Evolutionary conservation across 352 stramenopile genomes (phyloP).

Genomic region (Globisporangium parvum): DNA sequence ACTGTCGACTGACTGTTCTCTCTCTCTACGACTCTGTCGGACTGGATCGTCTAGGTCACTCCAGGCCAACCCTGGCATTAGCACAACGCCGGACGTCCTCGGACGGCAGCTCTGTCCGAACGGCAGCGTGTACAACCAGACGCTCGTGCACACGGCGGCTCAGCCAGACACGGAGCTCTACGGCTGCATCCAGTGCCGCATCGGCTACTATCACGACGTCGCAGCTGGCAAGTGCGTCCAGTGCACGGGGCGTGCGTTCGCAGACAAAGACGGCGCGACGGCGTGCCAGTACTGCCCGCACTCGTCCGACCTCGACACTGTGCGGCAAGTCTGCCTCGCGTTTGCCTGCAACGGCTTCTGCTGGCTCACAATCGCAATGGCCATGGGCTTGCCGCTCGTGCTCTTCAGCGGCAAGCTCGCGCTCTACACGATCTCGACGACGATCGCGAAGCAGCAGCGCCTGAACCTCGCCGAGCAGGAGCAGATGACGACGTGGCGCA

Average conservation of each 20-base stretch:
- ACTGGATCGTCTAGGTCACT: constrained; percentile 35
- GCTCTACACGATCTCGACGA: constrained; percentile 34
- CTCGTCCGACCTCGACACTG: constrained; percentile 39
- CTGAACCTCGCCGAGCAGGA: constrained; percentile 55
- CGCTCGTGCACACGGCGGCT: constrained; percentile 10
- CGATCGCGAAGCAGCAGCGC: constrained; percentile 28
- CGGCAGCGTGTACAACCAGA: constrained; percentile 41
- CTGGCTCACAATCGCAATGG: constrained; percentile 58
- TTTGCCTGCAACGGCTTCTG: constrained; percentile 55
- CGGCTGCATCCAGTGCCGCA: constrained; percentile 58
- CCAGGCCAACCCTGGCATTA: constrained; percentile 44
- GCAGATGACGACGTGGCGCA: constrained; percentile 60
- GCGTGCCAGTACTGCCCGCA: constrained; percentile 56
- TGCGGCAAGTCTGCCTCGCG: constrained; percentile 28
- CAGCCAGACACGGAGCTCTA: constrained; percentile 23
- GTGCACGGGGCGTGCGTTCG: constrained; percentile 41
- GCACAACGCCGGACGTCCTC: constrained; percentile 23
- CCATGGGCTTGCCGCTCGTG: constrained; percentile 34
- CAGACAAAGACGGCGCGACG: constrained; percentile 41
- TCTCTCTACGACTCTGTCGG: too few species aligned
- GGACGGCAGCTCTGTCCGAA: constrained; percentile 41
- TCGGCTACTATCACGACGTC: constrained; percentile 53
- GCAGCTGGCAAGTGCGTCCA: constrained; percentile 27
- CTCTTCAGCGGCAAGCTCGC: constrained; percentile 54
- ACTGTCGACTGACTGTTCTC: neutral